phyloP scores from a whole-genome alignment of 306 rosid genomes.

The Prunus mira region DNA sequence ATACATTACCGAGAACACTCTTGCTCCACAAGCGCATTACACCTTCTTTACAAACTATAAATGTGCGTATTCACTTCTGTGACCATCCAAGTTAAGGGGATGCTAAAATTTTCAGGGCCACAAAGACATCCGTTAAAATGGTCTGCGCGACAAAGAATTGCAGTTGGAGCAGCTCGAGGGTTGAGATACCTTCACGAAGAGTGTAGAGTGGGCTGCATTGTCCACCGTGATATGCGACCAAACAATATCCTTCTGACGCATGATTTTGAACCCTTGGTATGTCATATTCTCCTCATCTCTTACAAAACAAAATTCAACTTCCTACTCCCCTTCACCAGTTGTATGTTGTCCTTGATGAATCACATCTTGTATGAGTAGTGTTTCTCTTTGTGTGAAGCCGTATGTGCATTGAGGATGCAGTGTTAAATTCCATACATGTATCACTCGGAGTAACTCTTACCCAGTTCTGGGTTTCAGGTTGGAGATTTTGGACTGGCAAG shows the following conservation, averaged over 20 bases:
- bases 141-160: conserved; percentile 76
- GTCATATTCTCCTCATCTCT: conserved; percentile 28
- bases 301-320: background rate
- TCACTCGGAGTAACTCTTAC: background rate
- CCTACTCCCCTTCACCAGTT: background rate
- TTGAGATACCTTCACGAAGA: conserved; percentile 98
- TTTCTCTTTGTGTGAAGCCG: background rate
- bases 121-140: conserved; percentile 53
- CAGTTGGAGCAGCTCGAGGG: conserved; percentile 97
- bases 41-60: background rate
- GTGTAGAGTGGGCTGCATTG: conserved; percentile 99
- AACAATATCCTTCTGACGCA: conserved; percentile 96
- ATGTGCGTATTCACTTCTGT: background rate
- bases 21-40: background rate
- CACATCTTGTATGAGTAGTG: background rate
- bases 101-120: conserved; percentile 51
- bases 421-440: background rate
- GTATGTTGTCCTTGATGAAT: background rate
- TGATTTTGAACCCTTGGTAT: conserved; percentile 92
- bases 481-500: conserved; percentile 99
- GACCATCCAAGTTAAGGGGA: background rate
- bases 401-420: too few species aligned
- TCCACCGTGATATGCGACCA: conserved; percentile 95
- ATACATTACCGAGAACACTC: background rate
- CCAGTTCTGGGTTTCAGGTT: conserved; percentile 51